These are phyloP conservation scores for Rhynchospora breviuscula DNA, from an alignment of 176 grass and related monocot species.

Conservation along the genomic window DNA sequence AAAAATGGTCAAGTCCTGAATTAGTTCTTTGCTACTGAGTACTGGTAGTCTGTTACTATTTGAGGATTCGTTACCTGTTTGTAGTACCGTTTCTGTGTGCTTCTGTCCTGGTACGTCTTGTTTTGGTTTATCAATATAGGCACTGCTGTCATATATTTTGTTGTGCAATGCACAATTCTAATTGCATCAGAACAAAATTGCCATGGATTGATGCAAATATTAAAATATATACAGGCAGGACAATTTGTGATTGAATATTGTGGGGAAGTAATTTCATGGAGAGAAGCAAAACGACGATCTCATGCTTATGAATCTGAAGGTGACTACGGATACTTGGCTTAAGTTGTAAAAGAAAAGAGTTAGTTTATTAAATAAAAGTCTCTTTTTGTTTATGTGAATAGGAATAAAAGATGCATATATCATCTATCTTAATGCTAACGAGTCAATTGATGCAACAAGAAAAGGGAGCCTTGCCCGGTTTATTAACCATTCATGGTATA, in stretches of 20 bases:
- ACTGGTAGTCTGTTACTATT: neutral
- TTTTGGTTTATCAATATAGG: neutral
- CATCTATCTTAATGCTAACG: conserved; percentile 87
- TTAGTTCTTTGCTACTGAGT: neutral
- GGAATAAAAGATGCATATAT: conserved; percentile 92
- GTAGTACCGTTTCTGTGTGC: neutral
- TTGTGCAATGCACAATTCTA: neutral
- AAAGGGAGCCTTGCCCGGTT: conserved; percentile 97
- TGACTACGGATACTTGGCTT: conserved; percentile 13
- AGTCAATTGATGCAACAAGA: conserved; percentile 94
- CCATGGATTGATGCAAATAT: neutral
- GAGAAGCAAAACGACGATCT: conserved; percentile 76
- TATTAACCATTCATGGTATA: conserved; percentile 94
- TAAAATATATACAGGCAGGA: conserved; percentile 50
- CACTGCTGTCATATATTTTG: neutral
- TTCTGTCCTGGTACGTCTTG: neutral
- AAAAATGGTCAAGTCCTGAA: neutral
- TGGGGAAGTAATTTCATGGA: conserved; percentile 98
- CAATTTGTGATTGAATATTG: conserved; percentile 97
- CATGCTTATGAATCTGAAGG: conserved; percentile 82
- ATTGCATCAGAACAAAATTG: neutral
- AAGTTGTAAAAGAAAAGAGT: neutral
- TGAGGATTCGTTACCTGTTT: neutral
- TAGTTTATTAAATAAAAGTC: neutral
- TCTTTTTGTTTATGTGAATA: conserved; percentile 29